phyloP scores from a whole-genome alignment of 805 yeast species.

The Starmerella davenportii region DNA sequence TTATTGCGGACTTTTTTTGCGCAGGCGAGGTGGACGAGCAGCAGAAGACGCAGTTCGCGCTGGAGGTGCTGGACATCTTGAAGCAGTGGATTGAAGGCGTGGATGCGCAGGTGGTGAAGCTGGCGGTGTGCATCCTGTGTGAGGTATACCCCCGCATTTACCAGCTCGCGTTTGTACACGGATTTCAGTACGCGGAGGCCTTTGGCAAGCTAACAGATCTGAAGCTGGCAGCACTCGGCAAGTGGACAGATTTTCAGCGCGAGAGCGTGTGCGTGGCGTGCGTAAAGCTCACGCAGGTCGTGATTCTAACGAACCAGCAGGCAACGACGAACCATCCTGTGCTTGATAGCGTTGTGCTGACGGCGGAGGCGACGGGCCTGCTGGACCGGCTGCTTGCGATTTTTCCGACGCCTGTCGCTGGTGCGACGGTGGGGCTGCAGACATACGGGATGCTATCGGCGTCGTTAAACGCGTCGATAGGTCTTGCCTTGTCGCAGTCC shows the following conservation, averaged over 20 bases:
- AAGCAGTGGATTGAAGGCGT: constrained; percentile 16
- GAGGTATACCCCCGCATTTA: constrained; percentile 31
- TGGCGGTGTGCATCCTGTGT: constrained; percentile 27
- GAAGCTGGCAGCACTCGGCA: constrained; percentile 39
- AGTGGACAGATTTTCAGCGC: constrained; percentile 30
- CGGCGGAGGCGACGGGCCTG: constrained; percentile 52
- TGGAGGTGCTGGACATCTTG: constrained; percentile 19
- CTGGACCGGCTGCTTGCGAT: constrained; percentile 46
- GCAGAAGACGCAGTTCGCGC: constrained; percentile 17
- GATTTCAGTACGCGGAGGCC: constrained; percentile 25
- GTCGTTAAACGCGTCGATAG: constrained; percentile 43
- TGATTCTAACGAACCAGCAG: constrained; percentile 28
- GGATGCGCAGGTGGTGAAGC: constrained; percentile 21
- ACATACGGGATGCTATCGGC: constrained; percentile 45
- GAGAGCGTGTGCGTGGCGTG: constrained; percentile 45
- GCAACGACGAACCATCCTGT: constrained; percentile 30
- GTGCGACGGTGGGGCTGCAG: background rate
- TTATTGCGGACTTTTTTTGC: constrained; percentile 24
- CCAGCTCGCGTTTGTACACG: constrained; percentile 19
- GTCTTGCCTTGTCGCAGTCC: constrained; percentile 50
- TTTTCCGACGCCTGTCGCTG: constrained; percentile 29
- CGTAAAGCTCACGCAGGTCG: constrained; percentile 50
- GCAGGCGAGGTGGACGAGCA: constrained; percentile 15
- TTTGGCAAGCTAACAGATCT: constrained; percentile 44
- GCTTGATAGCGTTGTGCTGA: constrained; percentile 41